A percentile compares a stretch with the other conserved stretches of the same genome.
Evolutionary conservation across 768 basidiomycete genomes (phyloP).

Genomic region (Tricholoma flavovirens): DNA sequence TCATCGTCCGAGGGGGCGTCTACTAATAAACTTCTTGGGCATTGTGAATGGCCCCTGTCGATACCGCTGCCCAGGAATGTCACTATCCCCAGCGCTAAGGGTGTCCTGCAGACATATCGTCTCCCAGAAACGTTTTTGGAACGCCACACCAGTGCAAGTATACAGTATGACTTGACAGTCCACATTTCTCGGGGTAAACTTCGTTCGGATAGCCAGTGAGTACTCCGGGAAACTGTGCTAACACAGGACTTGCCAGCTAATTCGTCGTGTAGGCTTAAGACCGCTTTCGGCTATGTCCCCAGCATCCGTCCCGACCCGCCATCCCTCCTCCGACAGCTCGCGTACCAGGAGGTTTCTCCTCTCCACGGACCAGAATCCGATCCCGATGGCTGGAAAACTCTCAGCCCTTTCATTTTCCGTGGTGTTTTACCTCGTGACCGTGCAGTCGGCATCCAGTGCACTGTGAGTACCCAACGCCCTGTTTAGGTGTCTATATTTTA

Average conservation of each 20-base stretch:
- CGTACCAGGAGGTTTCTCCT: slow-evolving; percentile 39
- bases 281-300: slow-evolving; percentile 49
- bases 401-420: slow-evolving; percentile 33
- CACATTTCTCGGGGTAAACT: slow-evolving; percentile 43
- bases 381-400: slow-evolving; percentile 48
- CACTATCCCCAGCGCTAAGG: slow-evolving; percentile 31
- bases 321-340: slow-evolving; percentile 43
- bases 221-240: not conserved
- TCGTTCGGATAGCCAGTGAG: slow-evolving; percentile 42
- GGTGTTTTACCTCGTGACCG: slow-evolving; percentile 36
- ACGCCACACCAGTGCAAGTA: slow-evolving; percentile 40
- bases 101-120: slow-evolving; percentile 32
- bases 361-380: slow-evolving; percentile 43
- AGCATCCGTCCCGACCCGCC: slow-evolving; percentile 38
- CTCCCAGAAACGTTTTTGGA: slow-evolving; percentile 52
- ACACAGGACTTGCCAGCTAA: not conserved
- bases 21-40: slow-evolving; percentile 39
- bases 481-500: not conserved
- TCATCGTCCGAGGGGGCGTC: slow-evolving; percentile 36
- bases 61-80: slow-evolving; percentile 40
- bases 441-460: slow-evolving; percentile 35
- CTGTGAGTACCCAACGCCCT: slow-evolving; percentile 24
- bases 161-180: slow-evolving; percentile 47
- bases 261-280: slow-evolving; percentile 34
- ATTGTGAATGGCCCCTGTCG: slow-evolving; percentile 43